Evolutionary conservation across 2,329 filamentous ascomycete species (phyloP).

Genomic region (Verticillium tricorpus): DNA sequence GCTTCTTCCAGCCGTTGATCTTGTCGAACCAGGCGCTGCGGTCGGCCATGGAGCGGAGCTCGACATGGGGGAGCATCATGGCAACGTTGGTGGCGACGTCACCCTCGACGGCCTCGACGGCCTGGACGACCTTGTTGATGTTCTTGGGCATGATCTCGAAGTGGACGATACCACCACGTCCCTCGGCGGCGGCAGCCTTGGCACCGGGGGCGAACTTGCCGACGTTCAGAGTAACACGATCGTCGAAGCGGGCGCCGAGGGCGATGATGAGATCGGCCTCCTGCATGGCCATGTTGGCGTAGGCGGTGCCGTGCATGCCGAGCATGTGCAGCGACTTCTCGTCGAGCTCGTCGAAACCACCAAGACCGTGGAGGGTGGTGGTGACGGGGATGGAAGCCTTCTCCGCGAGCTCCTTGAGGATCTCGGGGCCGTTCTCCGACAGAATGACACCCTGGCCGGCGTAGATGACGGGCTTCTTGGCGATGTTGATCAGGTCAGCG

Average conservation of each 20-base stretch:
- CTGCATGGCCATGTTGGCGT: conserved; percentile 98
- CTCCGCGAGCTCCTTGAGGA: conserved; percentile 82
- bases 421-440: conserved; percentile 69
- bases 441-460: conserved; percentile 87
- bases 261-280: conserved; percentile 95
- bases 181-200: conserved; percentile 76
- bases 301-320: conserved; percentile 95
- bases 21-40: conserved; percentile 84
- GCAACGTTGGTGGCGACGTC: conserved; percentile 79
- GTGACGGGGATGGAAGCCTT: conserved; percentile 92
- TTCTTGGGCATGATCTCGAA: conserved; percentile 99
- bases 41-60: conserved; percentile 55
- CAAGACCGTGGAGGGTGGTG: conserved; percentile 90
- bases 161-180: conserved; percentile 89
- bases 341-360: conserved; percentile 88
- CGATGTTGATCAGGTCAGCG: conserved; percentile 75
- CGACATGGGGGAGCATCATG: conserved; percentile 67
- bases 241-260: conserved; percentile 89
- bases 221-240: conserved; percentile 82
- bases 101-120: conserved; percentile 91
- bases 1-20: conserved; percentile 86
- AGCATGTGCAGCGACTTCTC: conserved; percentile 97
- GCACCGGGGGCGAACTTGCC: conserved; percentile 86
- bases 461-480: conserved; percentile 94
- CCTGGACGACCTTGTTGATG: conserved; percentile 99